Percentiles rank a stretch among this genome's conserved stretches.
Conservation (phyloP, 129 eudicot species). For the Helianthus tuberosus region DNA sequence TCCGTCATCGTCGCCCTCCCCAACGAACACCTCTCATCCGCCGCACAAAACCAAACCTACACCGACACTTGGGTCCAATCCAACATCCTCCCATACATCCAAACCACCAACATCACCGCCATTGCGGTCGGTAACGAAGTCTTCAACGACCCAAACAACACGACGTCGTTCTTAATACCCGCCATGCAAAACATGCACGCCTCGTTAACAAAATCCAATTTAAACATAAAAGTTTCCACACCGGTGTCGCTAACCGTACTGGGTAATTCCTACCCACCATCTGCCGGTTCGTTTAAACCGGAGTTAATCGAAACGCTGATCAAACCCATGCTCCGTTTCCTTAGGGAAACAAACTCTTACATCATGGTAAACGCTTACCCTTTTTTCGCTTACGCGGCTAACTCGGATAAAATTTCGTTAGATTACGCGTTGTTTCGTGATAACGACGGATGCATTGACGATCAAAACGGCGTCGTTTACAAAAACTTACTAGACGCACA, state of each 20-base stretch:
- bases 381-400: conserved; percentile 71
- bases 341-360: conserved; percentile 57
- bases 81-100: conserved; percentile 61
- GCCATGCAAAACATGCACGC: conserved; percentile 80
- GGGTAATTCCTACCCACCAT: conserved; percentile 68
- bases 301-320: conserved; percentile 63
- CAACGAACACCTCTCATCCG: conserved; percentile 68
- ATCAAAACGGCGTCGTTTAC: conserved; percentile 60
- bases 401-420: conserved; percentile 67
- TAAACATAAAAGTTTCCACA: conserved; percentile 55
- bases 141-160: conserved; percentile 59
- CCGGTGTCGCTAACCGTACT: conserved; percentile 74
- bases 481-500: conserved; percentile 80
- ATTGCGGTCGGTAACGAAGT: conserved; percentile 95
- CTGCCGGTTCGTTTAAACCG: conserved; percentile 75
- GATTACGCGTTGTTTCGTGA: conserved; percentile 71
- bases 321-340: conserved; percentile 77
- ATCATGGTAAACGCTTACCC: conserved; percentile 90
- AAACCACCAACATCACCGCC: conserved; percentile 53
- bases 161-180: conserved; percentile 58
- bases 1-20: conserved; percentile 76
- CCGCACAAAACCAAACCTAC: conserved; percentile 63
- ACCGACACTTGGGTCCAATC: conserved; percentile 80
- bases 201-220: conserved; percentile 49
- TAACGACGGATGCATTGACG: conserved; percentile 50